These are phyloP conservation scores for Xylaria curta DNA, from an alignment of 495 filamentous ascomycete species.

Conservation along the genomic window DNA sequence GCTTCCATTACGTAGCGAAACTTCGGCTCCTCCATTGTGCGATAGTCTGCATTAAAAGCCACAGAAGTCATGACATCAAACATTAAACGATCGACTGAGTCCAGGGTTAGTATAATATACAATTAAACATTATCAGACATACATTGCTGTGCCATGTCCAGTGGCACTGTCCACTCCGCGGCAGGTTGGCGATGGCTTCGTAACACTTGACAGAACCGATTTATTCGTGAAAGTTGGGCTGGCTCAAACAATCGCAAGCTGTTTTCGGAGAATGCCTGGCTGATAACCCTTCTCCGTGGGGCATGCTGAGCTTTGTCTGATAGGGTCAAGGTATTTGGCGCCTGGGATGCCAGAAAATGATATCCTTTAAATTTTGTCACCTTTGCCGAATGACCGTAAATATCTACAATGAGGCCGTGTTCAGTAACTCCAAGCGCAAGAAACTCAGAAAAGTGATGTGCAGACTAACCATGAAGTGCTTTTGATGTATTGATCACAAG, in stretches of 20 bases:
- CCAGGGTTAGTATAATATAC: background rate
- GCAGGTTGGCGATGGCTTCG: background rate
- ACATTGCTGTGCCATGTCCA: background rate
- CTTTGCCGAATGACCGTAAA: background rate
- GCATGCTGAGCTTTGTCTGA: background rate
- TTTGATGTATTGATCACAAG: background rate
- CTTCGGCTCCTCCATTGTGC: background rate
- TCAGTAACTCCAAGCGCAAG: background rate
- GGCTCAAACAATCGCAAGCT: background rate
- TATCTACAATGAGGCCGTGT: background rate
- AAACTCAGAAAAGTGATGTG: background rate
- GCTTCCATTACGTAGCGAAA: background rate
- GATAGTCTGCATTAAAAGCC: constrained; percentile 3
- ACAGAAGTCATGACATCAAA: background rate
- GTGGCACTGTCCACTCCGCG: background rate
- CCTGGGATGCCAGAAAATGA: background rate
- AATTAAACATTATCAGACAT: background rate
- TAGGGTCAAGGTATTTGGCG: background rate
- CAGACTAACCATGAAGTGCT: constrained; percentile 2
- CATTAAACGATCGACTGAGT: background rate
- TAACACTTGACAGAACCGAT: background rate
- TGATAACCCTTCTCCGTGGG: constrained; percentile 6
- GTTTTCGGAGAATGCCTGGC: constrained; percentile 4
- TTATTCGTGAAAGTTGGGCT: background rate
- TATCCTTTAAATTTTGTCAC: background rate